phyloP scores from a whole-genome alignment of 768 basidiomycete genomes.

The Suillus plorans region DNA sequence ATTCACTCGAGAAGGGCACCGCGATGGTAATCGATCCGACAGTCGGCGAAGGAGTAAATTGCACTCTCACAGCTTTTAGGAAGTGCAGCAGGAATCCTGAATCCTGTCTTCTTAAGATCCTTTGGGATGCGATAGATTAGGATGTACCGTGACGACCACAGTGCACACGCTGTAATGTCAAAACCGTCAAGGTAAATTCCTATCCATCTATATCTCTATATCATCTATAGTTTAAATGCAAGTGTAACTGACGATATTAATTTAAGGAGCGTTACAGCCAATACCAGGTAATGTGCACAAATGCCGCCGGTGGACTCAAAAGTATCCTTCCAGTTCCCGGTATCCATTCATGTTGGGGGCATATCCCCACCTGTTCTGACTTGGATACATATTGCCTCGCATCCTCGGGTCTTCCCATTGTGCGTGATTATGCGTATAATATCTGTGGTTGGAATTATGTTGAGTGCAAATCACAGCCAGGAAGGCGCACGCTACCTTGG shows the following conservation, averaged over 20 bases:
- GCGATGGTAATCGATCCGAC: not conserved
- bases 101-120: not conserved
- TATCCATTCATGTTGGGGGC: not conserved
- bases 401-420: not conserved
- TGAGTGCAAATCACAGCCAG: not conserved
- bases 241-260: not conserved
- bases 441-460: not conserved
- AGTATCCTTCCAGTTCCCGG: not conserved
- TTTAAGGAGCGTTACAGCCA: not conserved
- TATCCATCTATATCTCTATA: not conserved
- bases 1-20: not conserved
- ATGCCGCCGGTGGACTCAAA: not conserved
- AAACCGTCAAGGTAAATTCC: not conserved
- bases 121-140: not conserved
- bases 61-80: not conserved
- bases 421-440: not conserved
- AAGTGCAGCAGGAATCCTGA: not conserved
- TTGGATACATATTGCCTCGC: not conserved
- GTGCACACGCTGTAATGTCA: not conserved
- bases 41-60: not conserved
- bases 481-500: not conserved
- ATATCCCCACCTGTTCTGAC: not conserved
- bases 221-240: not conserved
- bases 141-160: no score
- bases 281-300: not conserved